Conservation (phyloP, 768 basidiomycete genomes). For the Mycena pura region DNA sequence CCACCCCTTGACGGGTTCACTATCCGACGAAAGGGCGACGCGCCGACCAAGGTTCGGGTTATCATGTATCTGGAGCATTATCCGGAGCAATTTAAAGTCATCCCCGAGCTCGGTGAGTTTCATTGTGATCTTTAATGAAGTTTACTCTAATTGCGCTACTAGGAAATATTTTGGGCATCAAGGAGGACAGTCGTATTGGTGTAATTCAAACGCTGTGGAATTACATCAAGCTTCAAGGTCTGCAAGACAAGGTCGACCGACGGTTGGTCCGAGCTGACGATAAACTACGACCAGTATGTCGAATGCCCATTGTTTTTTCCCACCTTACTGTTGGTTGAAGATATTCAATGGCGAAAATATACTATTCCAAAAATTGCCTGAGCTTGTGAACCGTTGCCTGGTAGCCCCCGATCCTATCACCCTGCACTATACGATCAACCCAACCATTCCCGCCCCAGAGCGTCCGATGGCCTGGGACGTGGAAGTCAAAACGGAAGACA, state of each 20-base stretch:
- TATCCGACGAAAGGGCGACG: constrained; percentile 81
- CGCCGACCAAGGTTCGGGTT: constrained; percentile 78
- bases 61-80: constrained; percentile 86
- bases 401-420: constrained; percentile 80
- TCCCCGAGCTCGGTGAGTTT: constrained; percentile 70
- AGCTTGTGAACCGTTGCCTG: constrained; percentile 83
- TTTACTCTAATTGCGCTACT: constrained; percentile 4
- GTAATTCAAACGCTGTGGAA: constrained; percentile 89
- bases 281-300: constrained; percentile 63
- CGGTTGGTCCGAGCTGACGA: constrained; percentile 75
- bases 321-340: constrained; percentile 42
- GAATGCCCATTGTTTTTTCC: neutral
- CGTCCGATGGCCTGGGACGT: constrained; percentile 84
- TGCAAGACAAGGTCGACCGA: constrained; percentile 86
- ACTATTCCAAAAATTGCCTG: constrained; percentile 81
- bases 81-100: constrained; percentile 85
- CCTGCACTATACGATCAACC: constrained; percentile 78
- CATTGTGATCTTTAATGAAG: neutral
- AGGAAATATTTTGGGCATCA: constrained; percentile 76
- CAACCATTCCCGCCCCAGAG: constrained; percentile 66
- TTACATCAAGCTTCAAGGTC: constrained; percentile 83
- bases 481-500: constrained; percentile 88
- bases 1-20: constrained; percentile 87
- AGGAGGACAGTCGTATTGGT: constrained; percentile 84
- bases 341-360: constrained; percentile 76